These are phyloP conservation scores for Pelagomonas calceolata DNA, from an alignment of 108 stramenopile genomes.

Conservation along the genomic window DNA sequence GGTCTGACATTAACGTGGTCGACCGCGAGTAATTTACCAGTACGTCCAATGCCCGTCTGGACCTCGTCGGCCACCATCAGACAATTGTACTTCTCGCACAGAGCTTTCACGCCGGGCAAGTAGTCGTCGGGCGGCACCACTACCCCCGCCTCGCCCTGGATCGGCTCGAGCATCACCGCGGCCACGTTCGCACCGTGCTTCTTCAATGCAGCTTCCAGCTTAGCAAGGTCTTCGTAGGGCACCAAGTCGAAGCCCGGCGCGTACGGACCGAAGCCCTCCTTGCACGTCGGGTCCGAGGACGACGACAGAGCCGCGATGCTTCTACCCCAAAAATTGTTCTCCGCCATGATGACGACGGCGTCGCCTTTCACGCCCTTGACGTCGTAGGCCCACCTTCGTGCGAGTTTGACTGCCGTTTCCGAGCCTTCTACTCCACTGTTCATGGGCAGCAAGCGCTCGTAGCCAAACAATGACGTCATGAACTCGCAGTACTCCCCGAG, in stretches of 20 bases:
- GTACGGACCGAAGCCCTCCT: constrained; percentile 77
- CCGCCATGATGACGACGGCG: constrained; percentile 81
- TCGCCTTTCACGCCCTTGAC: constrained; percentile 86
- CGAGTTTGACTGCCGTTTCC: constrained; percentile 92
- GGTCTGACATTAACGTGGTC: constrained; percentile 84
- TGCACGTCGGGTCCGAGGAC: constrained; percentile 86
- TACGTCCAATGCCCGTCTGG: constrained; percentile 93
- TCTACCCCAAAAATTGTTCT: constrained; percentile 99
- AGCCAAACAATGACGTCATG: constrained; percentile 77
- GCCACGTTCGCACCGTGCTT: constrained; percentile 73
- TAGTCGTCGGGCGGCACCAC: constrained; percentile 94
- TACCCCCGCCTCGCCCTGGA: constrained; percentile 99
- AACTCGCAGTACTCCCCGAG: constrained; percentile 84
- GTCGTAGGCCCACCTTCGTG: constrained; percentile 84
- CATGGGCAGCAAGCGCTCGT: constrained; percentile 95
- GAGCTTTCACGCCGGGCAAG: constrained; percentile 66
- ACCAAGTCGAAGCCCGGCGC: constrained; percentile 88
- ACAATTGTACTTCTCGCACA: constrained; percentile 86
- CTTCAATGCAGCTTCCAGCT: constrained; percentile 70
- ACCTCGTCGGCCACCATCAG: constrained; percentile 97
- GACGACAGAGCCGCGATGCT: constrained; percentile 91
- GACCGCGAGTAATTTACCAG: constrained; percentile 77
- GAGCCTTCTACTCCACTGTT: constrained; percentile 99
- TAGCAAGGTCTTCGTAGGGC: constrained; percentile 72
- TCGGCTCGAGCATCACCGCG: constrained; percentile 98